Percentiles rank a stretch among this genome's conserved stretches.
phyloP scores from a whole-genome alignment of 257 asterid species.

The Solanum chiquidenum region DNA sequence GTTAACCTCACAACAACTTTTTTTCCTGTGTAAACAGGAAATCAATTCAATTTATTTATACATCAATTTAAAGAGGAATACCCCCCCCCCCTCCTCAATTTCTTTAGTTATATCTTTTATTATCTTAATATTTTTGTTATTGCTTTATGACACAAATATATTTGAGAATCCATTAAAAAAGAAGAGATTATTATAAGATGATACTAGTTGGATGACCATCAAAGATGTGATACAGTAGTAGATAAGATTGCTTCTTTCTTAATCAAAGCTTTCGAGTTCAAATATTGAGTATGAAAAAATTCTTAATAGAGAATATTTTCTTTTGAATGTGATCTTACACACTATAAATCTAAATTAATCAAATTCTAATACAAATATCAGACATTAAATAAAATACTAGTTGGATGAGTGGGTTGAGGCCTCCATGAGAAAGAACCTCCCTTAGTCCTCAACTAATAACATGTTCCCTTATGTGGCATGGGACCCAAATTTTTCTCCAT shows the following conservation, averaged over 20 bases:
- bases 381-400: too few relatives aligned
- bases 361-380: too few relatives aligned
- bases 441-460: neutral
- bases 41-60: neutral
- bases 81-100: neutral
- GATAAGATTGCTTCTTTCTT: neutral
- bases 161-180: neutral
- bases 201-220: neutral
- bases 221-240: neutral
- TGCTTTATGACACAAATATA: neutral
- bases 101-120: neutral
- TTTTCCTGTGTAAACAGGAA: neutral
- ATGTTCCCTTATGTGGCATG: neutral
- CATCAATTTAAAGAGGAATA: neutral
- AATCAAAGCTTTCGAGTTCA: too few relatives aligned
- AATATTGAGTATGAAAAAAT: too few relatives aligned
- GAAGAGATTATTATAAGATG: neutral
- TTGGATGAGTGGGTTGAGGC: neutral
- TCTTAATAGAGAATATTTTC: too few relatives aligned
- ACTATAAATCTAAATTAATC: too few relatives aligned
- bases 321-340: too few relatives aligned
- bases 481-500: neutral
- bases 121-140: neutral
- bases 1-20: neutral
- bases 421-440: neutral